A percentile compares a stretch with the other conserved stretches of the same genome.
These are phyloP conservation scores for Fraxinus excelsior DNA, from an alignment of 257 asterid genomes.

Conservation along the genomic window DNA sequence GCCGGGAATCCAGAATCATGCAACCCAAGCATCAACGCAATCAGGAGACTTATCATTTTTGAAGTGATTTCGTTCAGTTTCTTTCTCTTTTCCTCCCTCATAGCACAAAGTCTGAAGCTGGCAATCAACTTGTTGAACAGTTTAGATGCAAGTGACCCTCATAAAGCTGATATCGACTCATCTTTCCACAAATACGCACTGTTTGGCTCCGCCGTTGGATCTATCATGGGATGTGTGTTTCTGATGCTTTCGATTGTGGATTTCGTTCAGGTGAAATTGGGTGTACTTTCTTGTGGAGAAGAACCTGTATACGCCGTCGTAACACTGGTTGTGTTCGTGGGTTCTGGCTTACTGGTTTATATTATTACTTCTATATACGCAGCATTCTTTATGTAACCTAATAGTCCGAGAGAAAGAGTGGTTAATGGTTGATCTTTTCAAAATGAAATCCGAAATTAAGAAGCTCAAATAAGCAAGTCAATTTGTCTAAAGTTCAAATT, in stretches of 20 bases:
- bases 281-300: conserved; percentile 39
- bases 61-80: conserved; percentile 51
- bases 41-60: conserved; percentile 38
- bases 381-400: conserved; percentile 35
- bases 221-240: conserved; percentile 39
- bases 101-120: conserved; percentile 47
- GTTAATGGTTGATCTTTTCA: not conserved
- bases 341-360: conserved; percentile 32
- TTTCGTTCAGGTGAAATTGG: conserved; percentile 39
- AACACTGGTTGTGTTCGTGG: conserved; percentile 27
- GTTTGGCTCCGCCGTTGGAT: conserved; percentile 44
- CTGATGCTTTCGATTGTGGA: conserved; percentile 44
- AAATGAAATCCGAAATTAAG: too few species aligned
- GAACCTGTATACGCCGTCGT: conserved; percentile 31
- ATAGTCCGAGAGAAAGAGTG: not conserved
- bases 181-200: conserved; percentile 30
- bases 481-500: too few species aligned
- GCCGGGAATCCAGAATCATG: conserved; percentile 25
- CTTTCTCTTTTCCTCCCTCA: conserved; percentile 56
- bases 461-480: too few species aligned
- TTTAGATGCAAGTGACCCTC: conserved; percentile 35
- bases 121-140: conserved; percentile 45
- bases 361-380: conserved; percentile 36
- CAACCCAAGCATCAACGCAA: conserved; percentile 26
- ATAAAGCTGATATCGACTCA: conserved; percentile 42